Conservation (phyloP, 257 asterid genomes). For the Fraxinus anomala region DNA sequence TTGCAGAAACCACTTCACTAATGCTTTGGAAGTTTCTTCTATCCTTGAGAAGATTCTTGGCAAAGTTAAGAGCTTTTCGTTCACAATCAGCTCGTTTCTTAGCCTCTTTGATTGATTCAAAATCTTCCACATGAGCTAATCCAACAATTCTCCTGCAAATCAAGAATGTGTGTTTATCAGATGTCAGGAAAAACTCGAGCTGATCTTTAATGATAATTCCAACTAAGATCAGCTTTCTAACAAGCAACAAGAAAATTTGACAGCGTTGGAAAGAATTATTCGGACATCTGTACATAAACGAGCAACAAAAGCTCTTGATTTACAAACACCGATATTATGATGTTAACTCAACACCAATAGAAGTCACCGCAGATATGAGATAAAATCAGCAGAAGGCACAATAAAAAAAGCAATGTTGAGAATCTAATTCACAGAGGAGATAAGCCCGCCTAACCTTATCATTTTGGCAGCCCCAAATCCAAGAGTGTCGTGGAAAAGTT, state of each 20-base stretch:
- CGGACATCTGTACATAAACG: neutral
- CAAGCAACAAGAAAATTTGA: neutral
- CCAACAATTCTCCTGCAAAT: slow-evolving; percentile 88
- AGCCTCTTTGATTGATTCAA: slow-evolving; percentile 71
- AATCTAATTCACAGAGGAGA: neutral
- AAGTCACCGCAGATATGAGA: neutral
- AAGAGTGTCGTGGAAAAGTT: slow-evolving; percentile 77
- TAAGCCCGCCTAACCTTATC: slow-evolving; percentile 61
- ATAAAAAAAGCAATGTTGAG: slow-evolving; percentile 8
- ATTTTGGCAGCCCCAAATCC: slow-evolving; percentile 98
- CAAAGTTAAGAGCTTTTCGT: slow-evolving; percentile 71
- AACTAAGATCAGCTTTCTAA: no score
- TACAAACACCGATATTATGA: neutral
- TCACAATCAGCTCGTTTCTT: slow-evolving; percentile 84
- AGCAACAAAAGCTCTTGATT: neutral
- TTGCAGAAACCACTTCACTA: slow-evolving; percentile 65
- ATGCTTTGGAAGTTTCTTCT: slow-evolving; percentile 58
- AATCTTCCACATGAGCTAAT: slow-evolving; percentile 90
- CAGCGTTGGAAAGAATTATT: neutral
- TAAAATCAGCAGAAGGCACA: slow-evolving; percentile 6
- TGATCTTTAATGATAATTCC: no score
- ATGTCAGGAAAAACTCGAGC: no score
- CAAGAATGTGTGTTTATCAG: slow-evolving; percentile 11
- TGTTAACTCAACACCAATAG: neutral
- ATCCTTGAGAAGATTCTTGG: slow-evolving; percentile 71